Conservation (phyloP, 495 filamentous ascomycete genomes). For the Xylaria acuta region DNA sequence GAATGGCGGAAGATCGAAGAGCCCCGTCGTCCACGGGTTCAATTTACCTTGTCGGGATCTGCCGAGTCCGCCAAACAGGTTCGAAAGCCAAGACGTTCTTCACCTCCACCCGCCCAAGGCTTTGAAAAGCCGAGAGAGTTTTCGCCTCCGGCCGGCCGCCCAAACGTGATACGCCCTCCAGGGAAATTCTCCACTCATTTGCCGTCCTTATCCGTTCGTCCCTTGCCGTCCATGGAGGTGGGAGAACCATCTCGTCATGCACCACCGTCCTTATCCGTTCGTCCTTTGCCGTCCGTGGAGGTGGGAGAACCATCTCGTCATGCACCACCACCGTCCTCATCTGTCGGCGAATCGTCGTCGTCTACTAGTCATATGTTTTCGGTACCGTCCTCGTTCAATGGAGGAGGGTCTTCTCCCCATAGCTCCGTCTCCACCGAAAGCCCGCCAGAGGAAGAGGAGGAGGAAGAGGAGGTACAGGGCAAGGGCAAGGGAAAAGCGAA, state of each 20-base stretch:
- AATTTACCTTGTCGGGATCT: neutral
- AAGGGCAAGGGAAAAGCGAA: neutral
- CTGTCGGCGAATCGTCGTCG: no score
- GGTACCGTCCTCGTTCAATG: no score
- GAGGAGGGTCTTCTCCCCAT: no score
- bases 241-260: no score
- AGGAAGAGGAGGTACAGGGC: neutral
- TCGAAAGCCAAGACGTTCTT: no score
- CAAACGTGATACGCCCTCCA: neutral
- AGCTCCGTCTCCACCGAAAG: neutral
- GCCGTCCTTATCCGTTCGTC: neutral
- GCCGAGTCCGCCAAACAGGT: no score
- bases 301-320: neutral
- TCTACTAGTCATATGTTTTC: no score
- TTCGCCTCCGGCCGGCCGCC: neutral
- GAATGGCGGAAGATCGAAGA: no score
- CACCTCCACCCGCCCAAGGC: no score
- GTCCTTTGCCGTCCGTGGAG: neutral
- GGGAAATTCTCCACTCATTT: no score
- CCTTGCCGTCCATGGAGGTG: no score
- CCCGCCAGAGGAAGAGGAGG: neutral
- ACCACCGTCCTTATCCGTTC: no score
- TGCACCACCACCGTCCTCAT: neutral
- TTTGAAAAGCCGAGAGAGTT: neutral
- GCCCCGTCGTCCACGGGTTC: neutral